These are phyloP conservation scores for Xylariomycetidae sp. DNA, from an alignment of 2,329 filamentous ascomycete genomes.

Conservation along the genomic window DNA sequence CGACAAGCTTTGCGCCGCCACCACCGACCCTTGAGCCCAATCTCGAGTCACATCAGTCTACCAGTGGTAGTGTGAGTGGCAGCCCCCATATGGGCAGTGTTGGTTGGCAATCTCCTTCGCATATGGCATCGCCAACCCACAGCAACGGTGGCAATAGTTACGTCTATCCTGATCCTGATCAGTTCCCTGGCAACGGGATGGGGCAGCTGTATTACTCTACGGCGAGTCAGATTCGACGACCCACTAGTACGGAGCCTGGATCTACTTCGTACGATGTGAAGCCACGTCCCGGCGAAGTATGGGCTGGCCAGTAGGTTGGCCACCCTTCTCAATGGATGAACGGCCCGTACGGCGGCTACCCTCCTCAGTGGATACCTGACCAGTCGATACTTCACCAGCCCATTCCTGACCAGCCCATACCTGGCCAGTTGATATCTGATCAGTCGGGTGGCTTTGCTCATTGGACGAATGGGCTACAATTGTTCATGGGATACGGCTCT, in stretches of 20 bases:
- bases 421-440: too few relatives aligned
- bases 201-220: slow-evolving; percentile 71
- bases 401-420: too few relatives aligned
- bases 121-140: slow-evolving; percentile 68
- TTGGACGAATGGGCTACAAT: too few relatives aligned
- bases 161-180: slow-evolving; percentile 80
- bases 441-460: too few relatives aligned
- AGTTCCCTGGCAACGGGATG: slow-evolving; percentile 51
- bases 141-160: slow-evolving; percentile 57
- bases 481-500: too few relatives aligned
- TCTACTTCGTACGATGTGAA: slow-evolving; percentile 58
- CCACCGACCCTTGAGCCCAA: slow-evolving; percentile 82
- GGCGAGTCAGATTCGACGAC: slow-evolving; percentile 58
- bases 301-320: slow-evolving; percentile 22
- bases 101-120: slow-evolving; percentile 83
- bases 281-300: slow-evolving; percentile 38
- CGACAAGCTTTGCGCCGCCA: slow-evolving; percentile 74
- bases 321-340: too few relatives aligned
- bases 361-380: too few relatives aligned
- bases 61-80: slow-evolving; percentile 64
- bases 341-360: too few relatives aligned
- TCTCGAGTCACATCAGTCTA: slow-evolving; percentile 69
- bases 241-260: slow-evolving; percentile 67
- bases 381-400: too few relatives aligned
- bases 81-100: slow-evolving; percentile 81